phyloP scores from a whole-genome alignment of 495 filamentous ascomycete species.

The Polyplosphaeria fusca region DNA sequence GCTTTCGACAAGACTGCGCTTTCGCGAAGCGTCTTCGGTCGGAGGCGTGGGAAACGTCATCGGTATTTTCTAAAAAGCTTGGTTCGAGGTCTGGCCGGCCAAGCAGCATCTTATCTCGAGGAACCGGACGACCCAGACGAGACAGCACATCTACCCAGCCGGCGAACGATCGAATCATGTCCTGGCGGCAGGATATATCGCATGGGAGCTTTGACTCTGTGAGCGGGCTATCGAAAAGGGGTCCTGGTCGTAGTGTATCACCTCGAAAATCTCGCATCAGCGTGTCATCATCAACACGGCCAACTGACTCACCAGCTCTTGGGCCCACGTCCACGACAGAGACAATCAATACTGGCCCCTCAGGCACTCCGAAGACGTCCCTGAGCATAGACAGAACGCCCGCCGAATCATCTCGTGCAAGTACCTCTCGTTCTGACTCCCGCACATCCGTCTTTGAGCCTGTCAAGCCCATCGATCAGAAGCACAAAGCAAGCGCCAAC shows the following conservation, averaged over 20 bases:
- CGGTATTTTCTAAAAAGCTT: conserved; percentile 72
- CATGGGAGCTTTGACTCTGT: conserved; percentile 54
- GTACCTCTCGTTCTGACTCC: neutral
- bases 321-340: conserved; percentile 36
- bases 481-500: neutral
- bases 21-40: conserved; percentile 55
- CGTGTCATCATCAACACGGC: conserved; percentile 11
- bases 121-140: conserved; percentile 56
- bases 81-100: conserved; percentile 51
- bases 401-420: conserved; percentile 3
- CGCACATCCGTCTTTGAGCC: neutral
- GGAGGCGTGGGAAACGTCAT: conserved; percentile 67
- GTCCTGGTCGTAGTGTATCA: conserved; percentile 52
- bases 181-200: conserved; percentile 80
- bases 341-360: neutral
- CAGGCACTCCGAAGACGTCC: conserved; percentile 10
- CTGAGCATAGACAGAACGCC: conserved; percentile 10
- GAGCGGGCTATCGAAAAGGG: conserved; percentile 33
- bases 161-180: conserved; percentile 79
- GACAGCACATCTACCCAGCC: conserved; percentile 55
- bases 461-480: neutral
- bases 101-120: conserved; percentile 56
- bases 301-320: conserved; percentile 13
- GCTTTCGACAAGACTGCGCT: conserved; percentile 93
- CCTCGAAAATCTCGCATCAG: conserved; percentile 51